A percentile compares a stretch with the other conserved stretches of the same genome.
These are phyloP conservation scores for Pythium folliculosum DNA, from an alignment of 352 stramenopile species.

Conservation along the genomic window DNA sequence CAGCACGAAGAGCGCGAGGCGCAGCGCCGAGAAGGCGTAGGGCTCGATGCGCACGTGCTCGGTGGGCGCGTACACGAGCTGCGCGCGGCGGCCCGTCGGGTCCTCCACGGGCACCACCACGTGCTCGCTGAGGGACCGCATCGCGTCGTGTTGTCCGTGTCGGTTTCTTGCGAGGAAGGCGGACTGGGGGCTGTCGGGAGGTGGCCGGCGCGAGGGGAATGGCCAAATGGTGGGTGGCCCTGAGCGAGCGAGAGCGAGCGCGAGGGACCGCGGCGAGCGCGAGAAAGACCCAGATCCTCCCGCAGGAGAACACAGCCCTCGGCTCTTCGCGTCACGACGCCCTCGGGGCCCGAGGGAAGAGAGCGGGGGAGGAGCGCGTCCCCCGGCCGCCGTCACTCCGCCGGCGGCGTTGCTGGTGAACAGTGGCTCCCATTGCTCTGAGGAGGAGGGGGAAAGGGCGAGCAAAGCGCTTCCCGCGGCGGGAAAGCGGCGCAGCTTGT, in stretches of 20 bases:
- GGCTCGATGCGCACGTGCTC: slow-evolving; percentile 10
- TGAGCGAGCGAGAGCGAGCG: neutral
- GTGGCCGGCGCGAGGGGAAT: neutral
- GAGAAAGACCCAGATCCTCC: neutral
- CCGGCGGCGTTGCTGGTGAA: neutral
- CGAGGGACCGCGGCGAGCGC: neutral
- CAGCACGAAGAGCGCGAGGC: neutral
- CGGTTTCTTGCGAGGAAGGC: too few relatives aligned
- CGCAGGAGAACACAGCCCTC: too few relatives aligned
- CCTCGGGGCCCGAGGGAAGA: neutral
- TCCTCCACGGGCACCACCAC: slow-evolving; percentile 11
- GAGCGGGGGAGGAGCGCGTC: neutral
- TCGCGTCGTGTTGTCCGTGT: neutral
- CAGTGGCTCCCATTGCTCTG: neutral
- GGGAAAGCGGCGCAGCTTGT: neutral
- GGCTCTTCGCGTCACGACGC: neutral
- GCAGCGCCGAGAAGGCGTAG: slow-evolving; percentile 10
- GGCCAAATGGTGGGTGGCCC: neutral
- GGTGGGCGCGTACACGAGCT: slow-evolving; percentile 11
- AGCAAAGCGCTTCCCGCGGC: neutral
- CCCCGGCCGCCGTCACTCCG: too few relatives aligned
- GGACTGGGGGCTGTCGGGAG: neutral
- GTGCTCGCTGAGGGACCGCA: slow-evolving; percentile 12
- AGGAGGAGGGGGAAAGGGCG: neutral
- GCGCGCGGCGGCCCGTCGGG: neutral